phyloP scores from a whole-genome alignment of 2,329 filamentous ascomycete genomes.

The Arthrobotrys musiformis region DNA sequence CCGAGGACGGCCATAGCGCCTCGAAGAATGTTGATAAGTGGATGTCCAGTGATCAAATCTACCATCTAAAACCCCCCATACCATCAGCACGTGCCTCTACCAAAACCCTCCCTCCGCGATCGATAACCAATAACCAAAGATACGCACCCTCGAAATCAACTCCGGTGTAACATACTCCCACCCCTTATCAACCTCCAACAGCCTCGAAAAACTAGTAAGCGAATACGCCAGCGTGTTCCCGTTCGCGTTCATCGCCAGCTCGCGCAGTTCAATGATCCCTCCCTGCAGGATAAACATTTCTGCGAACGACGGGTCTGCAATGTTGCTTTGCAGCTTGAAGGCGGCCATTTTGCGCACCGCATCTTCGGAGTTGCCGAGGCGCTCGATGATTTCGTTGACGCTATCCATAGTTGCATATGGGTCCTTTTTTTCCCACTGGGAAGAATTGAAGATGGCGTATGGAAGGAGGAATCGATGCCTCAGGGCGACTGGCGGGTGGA shows the following conservation, averaged over 20 bases:
- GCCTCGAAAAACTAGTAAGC: slow-evolving; percentile 83
- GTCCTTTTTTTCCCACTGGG: slow-evolving; percentile 10
- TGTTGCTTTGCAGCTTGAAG: slow-evolving; percentile 94
- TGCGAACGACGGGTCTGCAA: slow-evolving; percentile 95
- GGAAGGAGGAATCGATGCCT: slow-evolving; percentile 29
- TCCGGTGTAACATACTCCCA: slow-evolving; percentile 77
- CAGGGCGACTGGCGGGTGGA: slow-evolving; percentile 32
- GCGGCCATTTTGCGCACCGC: slow-evolving; percentile 97
- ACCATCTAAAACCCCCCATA: slow-evolving; percentile 70
- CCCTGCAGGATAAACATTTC: slow-evolving; percentile 94
- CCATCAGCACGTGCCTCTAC: slow-evolving; percentile 60
- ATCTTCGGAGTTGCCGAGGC: slow-evolving; percentile 67
- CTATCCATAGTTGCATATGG: slow-evolving; percentile 58
- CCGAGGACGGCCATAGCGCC: slow-evolving; percentile 97
- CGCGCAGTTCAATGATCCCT: slow-evolving; percentile 81
- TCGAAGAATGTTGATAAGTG: slow-evolving; percentile 94
- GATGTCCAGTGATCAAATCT: slow-evolving; percentile 91
- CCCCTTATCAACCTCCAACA: slow-evolving; percentile 96
- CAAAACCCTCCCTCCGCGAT: slow-evolving; percentile 20
- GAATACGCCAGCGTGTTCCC: slow-evolving; percentile 97
- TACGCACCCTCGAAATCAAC: slow-evolving; percentile 70
- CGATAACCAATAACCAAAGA: slow-evolving; percentile 21
- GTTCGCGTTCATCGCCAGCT: slow-evolving; percentile 82
- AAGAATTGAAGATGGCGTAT: slow-evolving; percentile 30
- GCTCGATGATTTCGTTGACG: slow-evolving; percentile 60